Conservation (phyloP, 345 rosid genomes). For the Gossypium thurberi region DNA sequence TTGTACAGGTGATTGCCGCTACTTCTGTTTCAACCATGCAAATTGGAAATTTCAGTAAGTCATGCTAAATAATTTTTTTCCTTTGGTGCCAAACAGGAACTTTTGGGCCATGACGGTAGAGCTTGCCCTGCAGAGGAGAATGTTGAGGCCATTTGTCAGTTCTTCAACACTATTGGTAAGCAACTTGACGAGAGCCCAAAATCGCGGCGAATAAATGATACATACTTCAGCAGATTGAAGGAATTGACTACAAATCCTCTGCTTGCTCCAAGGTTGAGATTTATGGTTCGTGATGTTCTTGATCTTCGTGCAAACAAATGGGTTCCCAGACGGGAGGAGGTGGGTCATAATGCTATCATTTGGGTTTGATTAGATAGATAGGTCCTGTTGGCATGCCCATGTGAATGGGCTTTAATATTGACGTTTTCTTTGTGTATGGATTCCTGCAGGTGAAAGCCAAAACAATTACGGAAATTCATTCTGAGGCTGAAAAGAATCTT, state of each 20-base stretch:
- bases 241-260: constrained; percentile 55
- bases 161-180: constrained; percentile 80
- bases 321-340: constrained; percentile 98
- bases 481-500: constrained; percentile 2
- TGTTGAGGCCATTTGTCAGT: constrained; percentile 87
- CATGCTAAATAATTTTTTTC: background rate
- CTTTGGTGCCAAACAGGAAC: constrained; percentile 47
- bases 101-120: constrained; percentile 56
- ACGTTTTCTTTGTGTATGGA: background rate
- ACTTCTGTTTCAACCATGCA: constrained; percentile 2
- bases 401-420: background rate
- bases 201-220: constrained; percentile 60
- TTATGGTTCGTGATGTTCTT: constrained; percentile 33
- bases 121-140: constrained; percentile 78
- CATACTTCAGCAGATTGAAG: constrained; percentile 58
- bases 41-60: background rate
- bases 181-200: constrained; percentile 72
- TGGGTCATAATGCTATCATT: constrained; percentile 16
- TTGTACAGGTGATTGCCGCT: constrained; percentile 48
- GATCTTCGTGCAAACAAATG: constrained; percentile 74
- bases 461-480: background rate
- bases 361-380: background rate
- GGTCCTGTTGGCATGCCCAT: background rate
- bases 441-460: constrained; percentile 38
- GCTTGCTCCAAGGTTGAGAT: constrained; percentile 53